These are phyloP conservation scores for Fusarium setosum DNA, from an alignment of 2,329 filamentous ascomycete species.

Conservation along the genomic window DNA sequence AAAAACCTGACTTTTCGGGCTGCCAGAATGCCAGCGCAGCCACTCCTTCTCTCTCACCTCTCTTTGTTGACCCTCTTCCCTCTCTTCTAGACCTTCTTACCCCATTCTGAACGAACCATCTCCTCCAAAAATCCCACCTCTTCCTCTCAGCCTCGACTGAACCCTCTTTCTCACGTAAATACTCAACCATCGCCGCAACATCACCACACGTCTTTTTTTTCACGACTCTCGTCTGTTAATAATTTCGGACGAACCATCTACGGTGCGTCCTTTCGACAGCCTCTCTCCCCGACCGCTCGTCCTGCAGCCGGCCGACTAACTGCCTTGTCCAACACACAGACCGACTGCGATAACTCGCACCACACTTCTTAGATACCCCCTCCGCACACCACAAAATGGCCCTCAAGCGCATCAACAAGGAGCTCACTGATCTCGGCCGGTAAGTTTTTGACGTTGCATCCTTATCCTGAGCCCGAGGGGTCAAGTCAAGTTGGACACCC, in stretches of 20 bases:
- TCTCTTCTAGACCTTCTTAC: slow-evolving; percentile 38
- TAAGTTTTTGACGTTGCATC: slow-evolving; percentile 60
- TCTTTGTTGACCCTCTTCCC: slow-evolving; percentile 44
- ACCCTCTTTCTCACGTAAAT: slow-evolving; percentile 33
- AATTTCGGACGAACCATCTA: slow-evolving; percentile 36
- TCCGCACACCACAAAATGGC: slow-evolving; percentile 70
- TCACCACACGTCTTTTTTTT: slow-evolving; percentile 12
- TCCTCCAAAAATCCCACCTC: slow-evolving; percentile 45
- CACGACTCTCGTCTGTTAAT: slow-evolving; percentile 22
- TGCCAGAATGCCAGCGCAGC: slow-evolving; percentile 39
- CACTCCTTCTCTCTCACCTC: slow-evolving; percentile 42
- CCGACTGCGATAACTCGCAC: slow-evolving; percentile 43
- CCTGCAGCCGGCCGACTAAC: slow-evolving; percentile 40
- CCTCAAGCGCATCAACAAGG: slow-evolving; percentile 95
- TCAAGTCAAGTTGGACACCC: slow-evolving; percentile 43
- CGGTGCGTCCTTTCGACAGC: slow-evolving; percentile 43
- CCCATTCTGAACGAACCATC: slow-evolving; percentile 43
- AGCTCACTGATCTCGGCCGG: slow-evolving; percentile 90
- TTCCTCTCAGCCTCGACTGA: slow-evolving; percentile 44
- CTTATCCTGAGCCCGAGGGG: slow-evolving; percentile 34
- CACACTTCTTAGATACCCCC: slow-evolving; percentile 42
- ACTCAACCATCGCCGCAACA: slow-evolving; percentile 21
- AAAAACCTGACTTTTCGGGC: slow-evolving; percentile 49
- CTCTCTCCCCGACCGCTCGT: slow-evolving; percentile 26
- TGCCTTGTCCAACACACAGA: slow-evolving; percentile 31